Conservation (phyloP, 1,284 basidiomycete species). For the Pseudozyma tsukubaensis region DNA sequence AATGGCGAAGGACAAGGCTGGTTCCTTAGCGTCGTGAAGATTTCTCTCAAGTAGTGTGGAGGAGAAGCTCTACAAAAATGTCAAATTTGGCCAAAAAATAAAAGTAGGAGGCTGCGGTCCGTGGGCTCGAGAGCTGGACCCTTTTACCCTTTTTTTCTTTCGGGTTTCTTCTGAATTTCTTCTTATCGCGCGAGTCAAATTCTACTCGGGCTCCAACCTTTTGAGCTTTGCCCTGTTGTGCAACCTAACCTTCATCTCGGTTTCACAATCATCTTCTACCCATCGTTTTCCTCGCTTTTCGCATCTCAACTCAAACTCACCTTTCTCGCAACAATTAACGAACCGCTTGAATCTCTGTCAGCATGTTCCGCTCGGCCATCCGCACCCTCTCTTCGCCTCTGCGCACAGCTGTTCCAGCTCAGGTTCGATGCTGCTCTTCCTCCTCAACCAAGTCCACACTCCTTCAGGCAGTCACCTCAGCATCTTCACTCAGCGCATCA, state of each 20-base stretch:
- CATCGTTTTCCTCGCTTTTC: not conserved
- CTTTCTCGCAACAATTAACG: not conserved
- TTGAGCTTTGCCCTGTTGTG: conserved; percentile 1
- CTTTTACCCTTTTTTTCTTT: conserved; percentile 3
- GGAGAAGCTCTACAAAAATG: conserved; percentile 9
- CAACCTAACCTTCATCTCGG: conserved; percentile 16
- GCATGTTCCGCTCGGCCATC: conserved; percentile 22
- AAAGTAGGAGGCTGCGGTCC: conserved; percentile 7
- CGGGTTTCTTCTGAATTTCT: conserved; percentile 1
- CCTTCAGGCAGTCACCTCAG: conserved; percentile 9
- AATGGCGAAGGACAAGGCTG: not conserved
- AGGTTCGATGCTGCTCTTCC: conserved; percentile 34
- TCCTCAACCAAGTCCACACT: conserved; percentile 16
- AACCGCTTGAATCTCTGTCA: not conserved
- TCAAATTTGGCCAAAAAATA: conserved; percentile 9
- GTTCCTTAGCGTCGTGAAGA: too few relatives aligned
- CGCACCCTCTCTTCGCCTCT: conserved; percentile 18
- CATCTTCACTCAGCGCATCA: not conserved
- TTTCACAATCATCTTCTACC: conserved; percentile 5
- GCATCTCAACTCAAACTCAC: not conserved
- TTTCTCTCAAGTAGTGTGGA: conserved; percentile 18
- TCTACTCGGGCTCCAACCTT: not conserved
- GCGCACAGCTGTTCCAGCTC: conserved; percentile 13
- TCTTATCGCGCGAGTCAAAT: conserved; percentile 43
- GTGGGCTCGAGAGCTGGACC: not conserved